Conservation (phyloP, 805 yeast species). For the Hermanozyma aechmeae region DNA sequence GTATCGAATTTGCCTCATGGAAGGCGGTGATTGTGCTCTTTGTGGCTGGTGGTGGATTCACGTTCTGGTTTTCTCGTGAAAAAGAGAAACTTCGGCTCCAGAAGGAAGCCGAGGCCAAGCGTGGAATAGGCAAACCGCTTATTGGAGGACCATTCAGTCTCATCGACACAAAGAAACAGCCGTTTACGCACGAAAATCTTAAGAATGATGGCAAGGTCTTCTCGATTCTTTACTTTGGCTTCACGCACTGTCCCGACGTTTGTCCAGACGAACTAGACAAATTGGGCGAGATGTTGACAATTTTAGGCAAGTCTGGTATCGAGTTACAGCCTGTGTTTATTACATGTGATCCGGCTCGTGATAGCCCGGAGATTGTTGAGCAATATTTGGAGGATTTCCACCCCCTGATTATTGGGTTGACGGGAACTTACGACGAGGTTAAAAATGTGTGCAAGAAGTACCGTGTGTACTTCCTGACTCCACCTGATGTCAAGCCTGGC, state of each 20-base stretch:
- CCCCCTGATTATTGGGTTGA: conserved; percentile 78
- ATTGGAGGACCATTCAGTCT: conserved; percentile 87
- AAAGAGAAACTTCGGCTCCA: conserved; percentile 67
- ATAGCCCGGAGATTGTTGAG: conserved; percentile 75
- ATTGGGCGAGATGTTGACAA: conserved; percentile 62
- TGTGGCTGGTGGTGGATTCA: conserved; percentile 61
- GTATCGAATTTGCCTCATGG: conserved; percentile 77
- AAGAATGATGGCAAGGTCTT: conserved; percentile 54
- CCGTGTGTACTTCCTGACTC: conserved; percentile 96
- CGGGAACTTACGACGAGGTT: conserved; percentile 82
- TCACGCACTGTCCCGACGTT: conserved; percentile 96
- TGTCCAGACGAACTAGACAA: conserved; percentile 98
- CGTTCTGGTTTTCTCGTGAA: conserved; percentile 64
- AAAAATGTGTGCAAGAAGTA: conserved; percentile 80
- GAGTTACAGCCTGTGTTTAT: conserved; percentile 80
- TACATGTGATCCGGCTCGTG: conserved; percentile 96
- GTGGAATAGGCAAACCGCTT: conserved; percentile 85
- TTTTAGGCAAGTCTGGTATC: conserved; percentile 48
- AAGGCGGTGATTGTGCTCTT: conserved; percentile 64
- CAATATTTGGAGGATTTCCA: conserved; percentile 86
- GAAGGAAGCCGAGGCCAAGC: conserved; percentile 73
- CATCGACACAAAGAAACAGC: conserved; percentile 58
- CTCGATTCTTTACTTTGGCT: conserved; percentile 87
- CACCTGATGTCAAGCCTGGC: conserved; percentile 87
- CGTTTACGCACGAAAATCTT: conserved; percentile 71